Conservation (phyloP, 352 stramenopile species). For the Peronospora tabacina region DNA sequence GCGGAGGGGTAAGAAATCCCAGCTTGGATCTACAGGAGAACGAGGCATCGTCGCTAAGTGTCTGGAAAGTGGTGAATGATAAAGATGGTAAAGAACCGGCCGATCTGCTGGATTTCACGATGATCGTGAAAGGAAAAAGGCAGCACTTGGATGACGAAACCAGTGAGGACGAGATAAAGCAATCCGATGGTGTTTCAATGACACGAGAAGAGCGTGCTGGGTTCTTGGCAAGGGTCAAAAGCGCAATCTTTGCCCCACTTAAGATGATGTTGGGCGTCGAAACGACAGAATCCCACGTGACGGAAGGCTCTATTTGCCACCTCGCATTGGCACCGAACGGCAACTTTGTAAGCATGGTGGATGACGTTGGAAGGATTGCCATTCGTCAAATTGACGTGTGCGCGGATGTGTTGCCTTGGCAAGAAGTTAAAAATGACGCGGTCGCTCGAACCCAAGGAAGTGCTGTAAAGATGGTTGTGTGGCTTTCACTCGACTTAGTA, state of each 20-base stretch:
- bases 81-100: constrained; percentile 33
- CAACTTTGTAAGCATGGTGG: constrained; percentile 47
- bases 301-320: constrained; percentile 33
- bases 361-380: constrained; percentile 33
- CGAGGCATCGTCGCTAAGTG: constrained; percentile 52
- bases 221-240: constrained; percentile 23
- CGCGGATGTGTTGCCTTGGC: constrained; percentile 49
- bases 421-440: constrained; percentile 22
- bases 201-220: constrained; percentile 10
- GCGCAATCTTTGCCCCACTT: constrained; percentile 27
- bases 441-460: background rate
- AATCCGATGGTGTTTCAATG: background rate
- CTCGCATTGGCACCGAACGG: constrained; percentile 43
- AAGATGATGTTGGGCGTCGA: constrained; percentile 36
- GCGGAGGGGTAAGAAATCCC: constrained; percentile 43
- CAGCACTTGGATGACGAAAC: background rate
- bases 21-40: constrained; percentile 42
- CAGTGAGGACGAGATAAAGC: background rate
- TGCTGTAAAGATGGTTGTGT: constrained; percentile 18
- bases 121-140: constrained; percentile 36
- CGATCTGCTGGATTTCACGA: constrained; percentile 63
- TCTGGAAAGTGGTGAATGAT: constrained; percentile 40
- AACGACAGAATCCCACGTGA: constrained; percentile 7
- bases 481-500: constrained; percentile 23
- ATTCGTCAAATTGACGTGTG: constrained; percentile 62